These are phyloP conservation scores for Stenocarpella maydis DNA, from an alignment of 2,329 filamentous ascomycete genomes.

Conservation along the genomic window DNA sequence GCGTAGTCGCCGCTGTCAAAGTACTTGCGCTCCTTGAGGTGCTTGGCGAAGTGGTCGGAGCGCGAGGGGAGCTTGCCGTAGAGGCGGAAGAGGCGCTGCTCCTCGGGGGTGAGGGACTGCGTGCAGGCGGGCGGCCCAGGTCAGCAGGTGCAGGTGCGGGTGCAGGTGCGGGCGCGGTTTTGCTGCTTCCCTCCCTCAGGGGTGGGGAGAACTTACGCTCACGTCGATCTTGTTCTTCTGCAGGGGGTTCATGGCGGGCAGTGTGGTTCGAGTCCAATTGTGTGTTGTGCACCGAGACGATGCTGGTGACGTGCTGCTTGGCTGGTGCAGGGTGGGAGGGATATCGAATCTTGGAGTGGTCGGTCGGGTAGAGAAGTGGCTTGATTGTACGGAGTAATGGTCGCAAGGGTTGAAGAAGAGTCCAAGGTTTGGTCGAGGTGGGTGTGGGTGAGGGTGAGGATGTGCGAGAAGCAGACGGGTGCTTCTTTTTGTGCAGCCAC, in stretches of 20 bases:
- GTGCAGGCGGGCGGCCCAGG: not conserved
- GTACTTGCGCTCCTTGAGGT: conserved; percentile 98
- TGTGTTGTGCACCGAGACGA: conserved; percentile 15
- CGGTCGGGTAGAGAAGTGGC: not conserved
- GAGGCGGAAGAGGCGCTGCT: conserved; percentile 94
- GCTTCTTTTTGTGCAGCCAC: conserved; percentile 19
- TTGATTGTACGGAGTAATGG: not conserved
- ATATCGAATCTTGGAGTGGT: not conserved
- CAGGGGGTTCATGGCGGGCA: conserved; percentile 83
- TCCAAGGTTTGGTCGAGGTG: conserved; percentile 1
- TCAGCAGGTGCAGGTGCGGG: conserved; percentile 22
- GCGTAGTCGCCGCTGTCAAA: conserved; percentile 97
- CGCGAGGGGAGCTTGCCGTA: conserved; percentile 98
- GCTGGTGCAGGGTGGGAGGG: not conserved
- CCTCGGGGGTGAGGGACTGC: conserved; percentile 90
- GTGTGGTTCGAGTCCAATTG: not conserved
- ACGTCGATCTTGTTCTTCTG: conserved; percentile 99
- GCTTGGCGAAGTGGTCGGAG: conserved; percentile 96
- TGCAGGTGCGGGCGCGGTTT: not conserved
- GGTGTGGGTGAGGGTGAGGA: not conserved
- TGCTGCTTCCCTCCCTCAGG: conserved; percentile 11
- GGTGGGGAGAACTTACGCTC: conserved; percentile 70
- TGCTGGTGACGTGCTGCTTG: not conserved
- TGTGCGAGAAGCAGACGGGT: conserved; percentile 10
- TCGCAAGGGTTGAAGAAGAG: not conserved